A percentile compares a stretch with the other conserved stretches of the same genome.
phyloP scores from a whole-genome alignment of 495 filamentous ascomycete species.

The Usnea hakonensis region DNA sequence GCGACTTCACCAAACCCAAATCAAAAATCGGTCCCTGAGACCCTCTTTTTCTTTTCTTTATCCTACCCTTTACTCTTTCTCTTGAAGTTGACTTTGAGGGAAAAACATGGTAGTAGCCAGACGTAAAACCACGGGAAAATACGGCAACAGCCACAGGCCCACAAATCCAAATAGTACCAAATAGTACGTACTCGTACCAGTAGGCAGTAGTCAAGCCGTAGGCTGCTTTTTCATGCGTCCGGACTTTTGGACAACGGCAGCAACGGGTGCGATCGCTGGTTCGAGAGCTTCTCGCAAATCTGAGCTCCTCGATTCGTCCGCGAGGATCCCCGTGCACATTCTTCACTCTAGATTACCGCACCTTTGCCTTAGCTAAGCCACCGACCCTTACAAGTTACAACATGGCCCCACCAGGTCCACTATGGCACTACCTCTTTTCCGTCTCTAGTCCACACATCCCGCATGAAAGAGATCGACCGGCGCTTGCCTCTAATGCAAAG shows the following conservation, averaged over 20 bases:
- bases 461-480: not conserved
- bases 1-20: not conserved
- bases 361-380: no score
- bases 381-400: no score
- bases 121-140: not conserved
- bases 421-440: no score
- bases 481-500: not conserved
- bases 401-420: no score
- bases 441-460: no score
- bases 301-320: not conserved
- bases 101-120: not conserved
- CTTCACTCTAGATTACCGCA: no score
- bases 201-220: no score
- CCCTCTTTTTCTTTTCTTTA: not conserved
- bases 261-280: not conserved
- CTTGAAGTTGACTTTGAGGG: no score
- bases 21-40: not conserved
- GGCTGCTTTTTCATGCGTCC: no score
- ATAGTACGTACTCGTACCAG: no score
- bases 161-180: not conserved
- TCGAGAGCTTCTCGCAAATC: not conserved
- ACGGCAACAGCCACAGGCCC: not conserved
- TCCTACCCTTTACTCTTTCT: no score
- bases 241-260: no score
- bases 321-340: not conserved